Evolutionary conservation across 306 rosid species (phyloP).

Genomic region (Vigna unguiculata): DNA sequence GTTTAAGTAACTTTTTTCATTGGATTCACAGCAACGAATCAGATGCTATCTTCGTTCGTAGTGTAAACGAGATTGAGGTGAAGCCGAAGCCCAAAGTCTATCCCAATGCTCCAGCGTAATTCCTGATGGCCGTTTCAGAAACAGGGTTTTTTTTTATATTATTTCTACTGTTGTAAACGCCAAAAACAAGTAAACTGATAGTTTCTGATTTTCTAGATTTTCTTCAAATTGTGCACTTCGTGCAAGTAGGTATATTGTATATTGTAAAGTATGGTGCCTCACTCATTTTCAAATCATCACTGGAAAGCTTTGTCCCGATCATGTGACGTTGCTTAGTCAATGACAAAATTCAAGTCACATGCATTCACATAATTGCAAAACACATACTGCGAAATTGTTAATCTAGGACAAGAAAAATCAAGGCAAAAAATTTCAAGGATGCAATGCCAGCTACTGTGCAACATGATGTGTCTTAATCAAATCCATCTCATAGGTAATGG

Average conservation of each 20-base stretch:
- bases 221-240: background rate
- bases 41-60: constrained; percentile 87
- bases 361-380: background rate
- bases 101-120: constrained; percentile 72
- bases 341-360: background rate
- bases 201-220: background rate
- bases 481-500: constrained; percentile 32
- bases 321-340: background rate
- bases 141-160: background rate
- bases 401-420: background rate
- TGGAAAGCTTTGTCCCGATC: background rate
- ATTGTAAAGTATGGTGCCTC: background rate
- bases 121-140: background rate
- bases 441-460: background rate
- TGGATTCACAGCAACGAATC: constrained; percentile 42
- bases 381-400: background rate
- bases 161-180: constrained; percentile 36
- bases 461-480: background rate
- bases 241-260: background rate
- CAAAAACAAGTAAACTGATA: constrained; percentile 12
- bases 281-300: background rate
- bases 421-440: background rate
- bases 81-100: constrained; percentile 97
- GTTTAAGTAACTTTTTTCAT: too few species aligned
- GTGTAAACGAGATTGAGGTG: constrained; percentile 93